Evolutionary conservation across 495 filamentous ascomycete species (phyloP), one percentile per base, ranked within the genome.

Genomic region (Tuber magnatum): DNA sequence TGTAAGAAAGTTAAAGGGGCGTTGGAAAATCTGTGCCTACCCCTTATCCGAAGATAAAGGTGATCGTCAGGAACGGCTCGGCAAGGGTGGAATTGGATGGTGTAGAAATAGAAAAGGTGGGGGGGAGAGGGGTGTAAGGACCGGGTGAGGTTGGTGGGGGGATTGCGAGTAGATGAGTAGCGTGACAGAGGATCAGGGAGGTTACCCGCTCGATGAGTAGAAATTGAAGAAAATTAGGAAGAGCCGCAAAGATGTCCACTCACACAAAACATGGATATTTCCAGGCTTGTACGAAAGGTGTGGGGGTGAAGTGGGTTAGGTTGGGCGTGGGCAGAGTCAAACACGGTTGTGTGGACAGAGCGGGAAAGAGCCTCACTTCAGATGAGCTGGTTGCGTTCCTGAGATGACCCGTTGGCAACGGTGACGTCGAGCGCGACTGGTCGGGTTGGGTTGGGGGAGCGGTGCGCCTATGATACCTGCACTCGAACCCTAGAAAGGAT

Each of bases 221-320:
- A 69, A 78, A 79, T 77, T 83, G 77, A 77, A 65, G 73, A 78
- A 70, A 73, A 81, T 79, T 78, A 80, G 80, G 82, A 80, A 83
- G 83, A 84, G 83, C 82, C 82, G 83, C 83, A 80, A 78, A 70
- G 78, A 80, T 82, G 81, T 83, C 80, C 80, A 83, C 80, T 77
- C 82, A 79, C 80, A 81, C 82, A 81, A 83, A 80, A 82, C 80
- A 82, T 81, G 81, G 77, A 79, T 74, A 75, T 70, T 72, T 82
- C 77, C 73, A 70, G 75, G 76, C 77, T 70, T 71, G 76, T 73
- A 43, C 44, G 72, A 79, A 74, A 68, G 28, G 72, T 74, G 41
- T 43, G 71, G 75, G 68, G 72, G 44, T 61, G 74, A 69, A 71
- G 75, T 70, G 69, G 73, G 71, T 76, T 69, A 28, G 35, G 56